phyloP scores from a whole-genome alignment of 345 rosid genomes.

The Melaleuca alternifolia region DNA sequence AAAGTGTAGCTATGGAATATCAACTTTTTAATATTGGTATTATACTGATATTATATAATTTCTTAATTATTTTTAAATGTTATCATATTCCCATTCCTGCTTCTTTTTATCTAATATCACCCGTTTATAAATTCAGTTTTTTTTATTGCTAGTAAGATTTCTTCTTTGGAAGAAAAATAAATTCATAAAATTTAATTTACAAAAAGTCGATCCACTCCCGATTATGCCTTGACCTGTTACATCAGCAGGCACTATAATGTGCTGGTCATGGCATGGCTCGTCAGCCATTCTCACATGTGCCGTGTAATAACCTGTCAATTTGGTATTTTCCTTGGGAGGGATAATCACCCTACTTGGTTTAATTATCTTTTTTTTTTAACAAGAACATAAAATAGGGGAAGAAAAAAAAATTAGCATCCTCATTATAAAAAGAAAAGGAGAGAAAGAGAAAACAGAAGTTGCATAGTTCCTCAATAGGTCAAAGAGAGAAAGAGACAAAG shows the following conservation, averaged over 20 bases:
- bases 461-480: not conserved
- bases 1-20: not conserved
- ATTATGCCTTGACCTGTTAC: not conserved
- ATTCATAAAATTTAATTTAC: not conserved
- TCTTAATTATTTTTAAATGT: not conserved
- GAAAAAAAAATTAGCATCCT: not conserved
- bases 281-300: too few species aligned
- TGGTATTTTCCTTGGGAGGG: too few species aligned
- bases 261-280: not conserved
- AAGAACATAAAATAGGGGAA: not conserved
- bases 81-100: not conserved
- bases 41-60: not conserved
- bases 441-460: not conserved
- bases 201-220: rapidly evolving
- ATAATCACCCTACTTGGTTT: not conserved
- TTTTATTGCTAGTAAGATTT: not conserved
- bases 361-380: not conserved
- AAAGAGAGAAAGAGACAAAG: not conserved
- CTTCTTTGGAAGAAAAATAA: not conserved
- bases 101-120: not conserved
- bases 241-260: too few species aligned
- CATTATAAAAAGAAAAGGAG: not conserved
- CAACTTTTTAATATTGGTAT: not conserved
- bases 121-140: not conserved
- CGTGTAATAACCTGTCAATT: too few species aligned